Conservation (phyloP, 306 rosid genomes). For the Alnus glutinosa region DNA sequence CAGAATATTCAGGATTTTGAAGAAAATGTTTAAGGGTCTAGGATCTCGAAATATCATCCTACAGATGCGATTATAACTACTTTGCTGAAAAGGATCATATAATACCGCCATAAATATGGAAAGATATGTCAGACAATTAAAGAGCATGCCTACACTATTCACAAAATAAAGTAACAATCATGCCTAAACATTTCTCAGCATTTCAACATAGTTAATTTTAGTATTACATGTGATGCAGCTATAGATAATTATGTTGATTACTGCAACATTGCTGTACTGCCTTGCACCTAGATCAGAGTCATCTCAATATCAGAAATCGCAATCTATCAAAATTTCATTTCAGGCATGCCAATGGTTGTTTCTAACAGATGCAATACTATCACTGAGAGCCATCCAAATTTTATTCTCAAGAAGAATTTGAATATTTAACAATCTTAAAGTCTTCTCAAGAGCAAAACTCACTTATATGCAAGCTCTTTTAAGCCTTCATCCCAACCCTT, state of each 20-base stretch:
- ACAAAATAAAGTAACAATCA: neutral
- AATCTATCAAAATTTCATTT: neutral
- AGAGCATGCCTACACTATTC: neutral
- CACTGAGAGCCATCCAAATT: conserved; percentile 8
- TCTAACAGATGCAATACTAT: conserved; percentile 7
- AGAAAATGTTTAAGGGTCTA: neutral
- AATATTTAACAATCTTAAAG: conserved; percentile 4
- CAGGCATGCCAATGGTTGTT: neutral
- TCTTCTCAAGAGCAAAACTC: conserved; percentile 33
- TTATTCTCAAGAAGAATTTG: conserved; percentile 14
- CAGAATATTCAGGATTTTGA: neutral
- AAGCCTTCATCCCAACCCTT: conserved; percentile 84
- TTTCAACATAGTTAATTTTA: neutral
- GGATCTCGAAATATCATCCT: neutral
- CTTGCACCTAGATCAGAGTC: neutral
- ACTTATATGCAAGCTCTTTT: conserved; percentile 87
- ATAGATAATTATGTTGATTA: neutral
- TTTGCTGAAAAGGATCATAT: too few species aligned
- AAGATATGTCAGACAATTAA: neutral
- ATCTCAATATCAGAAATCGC: neutral
- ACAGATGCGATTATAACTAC: neutral
- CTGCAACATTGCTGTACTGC: neutral
- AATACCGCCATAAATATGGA: neutral
- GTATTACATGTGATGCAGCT: neutral
- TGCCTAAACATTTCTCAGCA: neutral